phyloP scores from a whole-genome alignment of 345 rosid species.

The Citrus reticulata region DNA sequence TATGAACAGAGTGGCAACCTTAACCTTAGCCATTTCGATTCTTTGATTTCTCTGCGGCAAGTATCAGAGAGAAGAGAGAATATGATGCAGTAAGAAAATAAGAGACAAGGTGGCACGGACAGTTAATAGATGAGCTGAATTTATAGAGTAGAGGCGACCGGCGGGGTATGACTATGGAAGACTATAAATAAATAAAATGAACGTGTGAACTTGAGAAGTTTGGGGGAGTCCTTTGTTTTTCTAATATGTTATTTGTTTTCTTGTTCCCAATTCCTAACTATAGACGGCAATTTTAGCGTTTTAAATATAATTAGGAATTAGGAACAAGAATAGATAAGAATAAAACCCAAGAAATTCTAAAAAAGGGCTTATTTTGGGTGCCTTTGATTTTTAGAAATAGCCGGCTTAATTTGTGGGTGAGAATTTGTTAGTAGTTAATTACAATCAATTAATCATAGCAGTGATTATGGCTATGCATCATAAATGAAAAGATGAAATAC shows the following conservation, averaged over 20 bases:
- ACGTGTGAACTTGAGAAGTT: conserved; percentile 4
- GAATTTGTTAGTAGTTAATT: too few relatives aligned
- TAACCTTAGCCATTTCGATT: conserved; percentile 30
- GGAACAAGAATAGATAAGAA: neutral
- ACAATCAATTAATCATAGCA: too few relatives aligned
- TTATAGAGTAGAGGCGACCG: neutral
- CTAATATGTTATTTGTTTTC: too few relatives aligned
- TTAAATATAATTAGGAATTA: neutral
- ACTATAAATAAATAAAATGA: too few relatives aligned
- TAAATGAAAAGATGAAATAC: too few relatives aligned
- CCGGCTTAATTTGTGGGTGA: neutral
- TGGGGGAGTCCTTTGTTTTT: neutral
- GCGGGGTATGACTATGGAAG: too few relatives aligned
- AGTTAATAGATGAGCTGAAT: neutral
- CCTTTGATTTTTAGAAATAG: neutral
- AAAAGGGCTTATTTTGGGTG: neutral
- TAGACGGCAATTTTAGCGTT: neutral
- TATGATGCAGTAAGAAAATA: neutral
- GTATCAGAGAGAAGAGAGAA: neutral
- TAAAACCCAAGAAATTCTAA: neutral
- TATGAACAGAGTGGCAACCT: conserved; percentile 31
- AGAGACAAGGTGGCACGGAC: neutral
- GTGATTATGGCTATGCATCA: too few relatives aligned
- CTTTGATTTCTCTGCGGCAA: neutral
- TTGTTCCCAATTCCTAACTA: too few relatives aligned